phyloP scores from a whole-genome alignment of 352 stramenopile species.

The Detonula confervacea region DNA sequence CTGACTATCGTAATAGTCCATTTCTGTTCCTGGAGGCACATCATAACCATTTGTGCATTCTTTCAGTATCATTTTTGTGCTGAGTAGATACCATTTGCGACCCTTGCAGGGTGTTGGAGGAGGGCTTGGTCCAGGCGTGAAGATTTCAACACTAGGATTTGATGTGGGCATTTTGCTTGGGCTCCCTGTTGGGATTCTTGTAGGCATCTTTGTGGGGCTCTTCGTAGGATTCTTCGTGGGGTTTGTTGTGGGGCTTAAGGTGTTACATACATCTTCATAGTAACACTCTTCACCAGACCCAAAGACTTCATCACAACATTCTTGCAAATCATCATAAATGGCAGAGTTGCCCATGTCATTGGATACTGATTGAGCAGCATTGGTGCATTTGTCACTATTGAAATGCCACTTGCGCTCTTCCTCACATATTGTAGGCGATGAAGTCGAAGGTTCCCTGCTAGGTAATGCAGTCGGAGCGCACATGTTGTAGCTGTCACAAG shows the following conservation, averaged over 20 bases:
- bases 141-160: not conserved
- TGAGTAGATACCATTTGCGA: conserved; percentile 26
- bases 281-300: too few species aligned
- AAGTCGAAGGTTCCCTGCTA: too few species aligned
- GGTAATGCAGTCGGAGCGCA: not conserved
- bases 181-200: too few species aligned
- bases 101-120: conserved; percentile 21
- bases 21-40: not conserved
- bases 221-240: not conserved
- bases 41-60: conserved; percentile 31
- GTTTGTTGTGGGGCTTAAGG: too few species aligned
- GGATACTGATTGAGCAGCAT: too few species aligned
- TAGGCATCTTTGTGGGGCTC: conserved; percentile 6
- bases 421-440: not conserved
- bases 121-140: too few species aligned
- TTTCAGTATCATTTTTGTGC: not conserved
- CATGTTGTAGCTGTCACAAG: not conserved
- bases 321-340: not conserved
- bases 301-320: not conserved
- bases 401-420: too few species aligned
- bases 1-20: conserved; percentile 1
- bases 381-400: too few species aligned
- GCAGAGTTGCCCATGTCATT: not conserved
- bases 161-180: not conserved
- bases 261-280: not conserved